Evolutionary conservation across 257 asterid genomes (phyloP).

Genomic region (Plantago major): DNA sequence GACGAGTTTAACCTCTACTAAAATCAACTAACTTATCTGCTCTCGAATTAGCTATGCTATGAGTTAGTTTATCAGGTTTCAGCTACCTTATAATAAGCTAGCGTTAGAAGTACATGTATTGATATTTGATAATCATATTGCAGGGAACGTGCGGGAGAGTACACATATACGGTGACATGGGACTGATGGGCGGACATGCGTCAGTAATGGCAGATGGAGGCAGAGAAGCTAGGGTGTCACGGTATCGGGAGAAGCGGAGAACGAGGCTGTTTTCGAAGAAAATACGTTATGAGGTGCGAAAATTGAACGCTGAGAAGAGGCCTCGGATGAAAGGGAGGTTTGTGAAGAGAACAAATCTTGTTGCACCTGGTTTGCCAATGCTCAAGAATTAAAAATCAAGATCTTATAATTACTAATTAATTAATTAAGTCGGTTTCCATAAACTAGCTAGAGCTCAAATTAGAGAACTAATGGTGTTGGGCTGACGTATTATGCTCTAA

Average conservation of each 20-base stretch:
- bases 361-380: conserved; percentile 33
- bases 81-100: too few species aligned
- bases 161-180: conserved; percentile 42
- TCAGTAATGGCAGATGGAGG: conserved; percentile 42
- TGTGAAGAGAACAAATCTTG: conserved; percentile 63
- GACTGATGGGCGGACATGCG: conserved; percentile 29
- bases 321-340: conserved; percentile 98
- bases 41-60: too few species aligned
- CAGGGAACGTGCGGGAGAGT: conserved; percentile 51
- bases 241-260: conserved; percentile 83
- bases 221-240: conserved; percentile 76
- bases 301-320: conserved; percentile 92
- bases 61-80: too few species aligned
- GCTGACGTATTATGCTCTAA: too few species aligned
- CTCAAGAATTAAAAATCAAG: conserved; percentile 25
- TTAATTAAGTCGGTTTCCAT: too few species aligned
- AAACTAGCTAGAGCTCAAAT: too few species aligned
- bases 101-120: neutral
- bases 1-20: too few species aligned
- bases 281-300: conserved; percentile 88
- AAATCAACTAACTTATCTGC: too few species aligned
- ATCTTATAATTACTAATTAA: too few species aligned
- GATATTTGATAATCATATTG: conserved; percentile 10
- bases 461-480: too few species aligned
- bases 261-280: conserved; percentile 89